phyloP scores from a whole-genome alignment of 352 stramenopile genomes.

The Globisporangium middletonii region DNA sequence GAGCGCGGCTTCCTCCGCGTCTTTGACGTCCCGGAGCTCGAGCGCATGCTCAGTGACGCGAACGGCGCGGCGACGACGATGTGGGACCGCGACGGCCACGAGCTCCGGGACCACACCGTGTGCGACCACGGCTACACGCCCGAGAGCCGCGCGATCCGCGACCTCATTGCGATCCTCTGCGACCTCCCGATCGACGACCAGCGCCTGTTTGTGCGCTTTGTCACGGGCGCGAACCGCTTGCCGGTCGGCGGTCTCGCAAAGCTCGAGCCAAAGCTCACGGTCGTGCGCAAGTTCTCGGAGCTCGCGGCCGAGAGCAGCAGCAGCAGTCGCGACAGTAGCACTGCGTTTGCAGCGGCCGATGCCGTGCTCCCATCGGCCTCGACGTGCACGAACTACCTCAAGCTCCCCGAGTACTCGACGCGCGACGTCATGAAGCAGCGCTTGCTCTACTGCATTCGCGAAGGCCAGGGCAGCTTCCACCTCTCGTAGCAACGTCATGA shows the following conservation, averaged over 20 bases:
- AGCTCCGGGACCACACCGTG: conserved; percentile 73
- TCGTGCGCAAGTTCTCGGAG: conserved; percentile 76
- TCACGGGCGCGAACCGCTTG: conserved; percentile 84
- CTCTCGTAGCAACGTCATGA: conserved; percentile 35
- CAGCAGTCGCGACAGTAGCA: neutral
- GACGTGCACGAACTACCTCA: conserved; percentile 90
- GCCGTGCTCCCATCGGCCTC: conserved; percentile 76
- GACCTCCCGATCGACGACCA: conserved; percentile 64
- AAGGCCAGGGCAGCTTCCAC: conserved; percentile 83
- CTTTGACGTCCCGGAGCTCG: conserved; percentile 62
- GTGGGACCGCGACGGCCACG: conserved; percentile 65
- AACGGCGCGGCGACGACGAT: conserved; percentile 34
- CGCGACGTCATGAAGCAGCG: conserved; percentile 61
- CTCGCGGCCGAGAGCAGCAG: conserved; percentile 11
- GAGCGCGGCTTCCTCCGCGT: conserved; percentile 34
- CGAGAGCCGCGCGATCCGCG: conserved; percentile 53
- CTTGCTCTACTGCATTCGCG: conserved; percentile 78
- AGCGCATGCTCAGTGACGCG: conserved; percentile 53
- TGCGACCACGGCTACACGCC: conserved; percentile 82
- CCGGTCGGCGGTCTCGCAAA: conserved; percentile 75
- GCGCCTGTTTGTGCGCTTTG: conserved; percentile 84
- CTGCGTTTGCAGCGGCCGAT: conserved; percentile 20
- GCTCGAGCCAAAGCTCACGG: conserved; percentile 83
- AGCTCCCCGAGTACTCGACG: conserved; percentile 87
- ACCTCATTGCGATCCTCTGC: conserved; percentile 74